These are phyloP conservation scores for Fragilaria crotonensis DNA, from an alignment of 108 stramenopile genomes.

Conservation along the genomic window DNA sequence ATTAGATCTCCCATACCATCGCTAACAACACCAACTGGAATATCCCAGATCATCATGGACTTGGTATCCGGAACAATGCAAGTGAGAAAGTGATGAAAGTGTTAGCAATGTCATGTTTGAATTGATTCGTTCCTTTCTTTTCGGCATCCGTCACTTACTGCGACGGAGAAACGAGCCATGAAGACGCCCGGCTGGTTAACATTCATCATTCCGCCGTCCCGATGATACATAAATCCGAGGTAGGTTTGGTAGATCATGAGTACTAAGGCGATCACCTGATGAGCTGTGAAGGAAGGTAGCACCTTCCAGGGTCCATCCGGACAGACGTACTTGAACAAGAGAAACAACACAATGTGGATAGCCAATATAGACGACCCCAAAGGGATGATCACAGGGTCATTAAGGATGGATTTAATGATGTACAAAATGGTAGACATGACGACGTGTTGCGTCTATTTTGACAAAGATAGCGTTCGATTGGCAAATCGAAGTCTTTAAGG, in stretches of 20 bases:
- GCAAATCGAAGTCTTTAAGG: too few relatives aligned
- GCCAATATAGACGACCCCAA: neutral
- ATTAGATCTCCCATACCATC: conserved; percentile 28
- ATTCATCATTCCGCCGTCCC: conserved; percentile 14
- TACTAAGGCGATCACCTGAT: conserved; percentile 42
- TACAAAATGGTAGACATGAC: too few relatives aligned
- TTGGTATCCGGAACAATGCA: too few relatives aligned
- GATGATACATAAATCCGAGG: conserved; percentile 26
- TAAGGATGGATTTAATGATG: neutral
- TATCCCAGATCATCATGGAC: conserved; percentile 53
- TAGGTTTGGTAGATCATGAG: conserved; percentile 44
- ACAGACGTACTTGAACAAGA: conserved; percentile 2
- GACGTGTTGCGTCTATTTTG: too few relatives aligned
- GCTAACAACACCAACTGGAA: conserved; percentile 23
- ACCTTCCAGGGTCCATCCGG: conserved; percentile 43
- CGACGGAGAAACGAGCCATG: conserved; percentile 9
- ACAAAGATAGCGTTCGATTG: too few relatives aligned
- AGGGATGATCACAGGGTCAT: neutral
- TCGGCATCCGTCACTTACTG: neutral
- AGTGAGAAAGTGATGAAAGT: too few relatives aligned
- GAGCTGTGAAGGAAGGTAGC: conserved; percentile 45
- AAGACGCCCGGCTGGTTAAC: conserved; percentile 7
- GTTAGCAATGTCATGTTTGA: too few relatives aligned
- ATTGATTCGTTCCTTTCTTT: too few relatives aligned
- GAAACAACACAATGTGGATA: neutral